A percentile compares a stretch with the other conserved stretches of the same genome.
These are phyloP conservation scores for Neospora caninum DNA, from an alignment of 169 alveolate genomes.

Conservation along the genomic window DNA sequence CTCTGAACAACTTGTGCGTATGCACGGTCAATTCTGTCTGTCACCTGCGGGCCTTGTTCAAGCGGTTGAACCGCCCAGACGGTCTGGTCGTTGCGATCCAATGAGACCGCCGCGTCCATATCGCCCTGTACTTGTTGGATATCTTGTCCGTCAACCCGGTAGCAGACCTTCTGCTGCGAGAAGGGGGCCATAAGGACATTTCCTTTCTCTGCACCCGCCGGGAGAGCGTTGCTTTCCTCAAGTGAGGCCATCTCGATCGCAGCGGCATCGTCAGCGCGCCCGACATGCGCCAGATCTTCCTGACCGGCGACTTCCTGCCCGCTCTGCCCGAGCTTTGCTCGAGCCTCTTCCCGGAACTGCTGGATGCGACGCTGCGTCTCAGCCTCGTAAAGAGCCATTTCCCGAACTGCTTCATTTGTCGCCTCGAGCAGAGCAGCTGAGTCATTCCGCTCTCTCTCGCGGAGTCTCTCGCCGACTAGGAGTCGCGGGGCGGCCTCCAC, in stretches of 20 bases:
- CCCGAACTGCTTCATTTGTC: slow-evolving; percentile 7
- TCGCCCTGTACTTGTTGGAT: neutral
- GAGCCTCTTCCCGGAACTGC: neutral
- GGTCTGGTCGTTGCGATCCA: neutral
- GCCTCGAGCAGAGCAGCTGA: neutral
- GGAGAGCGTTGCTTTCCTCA: neutral
- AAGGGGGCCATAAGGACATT: neutral
- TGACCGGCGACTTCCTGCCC: neutral
- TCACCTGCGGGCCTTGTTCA: neutral
- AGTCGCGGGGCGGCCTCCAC: slow-evolving; percentile 39
- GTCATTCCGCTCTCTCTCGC: neutral
- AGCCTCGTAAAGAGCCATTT: neutral
- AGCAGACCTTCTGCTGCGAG: neutral
- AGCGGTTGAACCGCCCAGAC: neutral
- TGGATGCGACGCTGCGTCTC: neutral
- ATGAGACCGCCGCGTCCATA: neutral
- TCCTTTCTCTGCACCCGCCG: neutral
- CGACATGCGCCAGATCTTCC: neutral
- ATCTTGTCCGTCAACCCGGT: neutral
- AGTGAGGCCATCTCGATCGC: neutral
- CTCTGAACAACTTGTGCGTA: too few relatives aligned
- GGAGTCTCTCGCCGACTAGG: slow-evolving; percentile 43
- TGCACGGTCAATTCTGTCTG: neutral
- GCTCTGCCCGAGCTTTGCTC: neutral
- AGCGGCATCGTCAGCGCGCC: neutral